These are phyloP conservation scores for Macadamia integrifolia DNA, from an alignment of 164 flowering plant genomes.

Conservation along the genomic window DNA sequence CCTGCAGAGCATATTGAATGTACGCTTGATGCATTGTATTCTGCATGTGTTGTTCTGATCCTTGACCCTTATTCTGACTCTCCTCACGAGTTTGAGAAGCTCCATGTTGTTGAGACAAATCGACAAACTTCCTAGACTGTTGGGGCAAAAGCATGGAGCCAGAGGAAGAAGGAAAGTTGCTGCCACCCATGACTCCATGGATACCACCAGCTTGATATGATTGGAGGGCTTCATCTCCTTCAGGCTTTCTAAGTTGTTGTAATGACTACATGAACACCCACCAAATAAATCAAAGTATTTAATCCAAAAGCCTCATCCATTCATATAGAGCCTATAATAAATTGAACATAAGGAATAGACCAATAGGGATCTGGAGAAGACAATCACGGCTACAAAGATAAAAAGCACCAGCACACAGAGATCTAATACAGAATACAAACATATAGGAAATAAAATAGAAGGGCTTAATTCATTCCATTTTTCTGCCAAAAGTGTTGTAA, in stretches of 20 bases:
- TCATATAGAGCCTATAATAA: not conserved
- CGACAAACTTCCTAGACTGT: conserved; percentile 51
- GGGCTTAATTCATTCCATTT: too few relatives aligned
- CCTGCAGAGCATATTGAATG: conserved; percentile 66
- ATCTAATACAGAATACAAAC: too few relatives aligned
- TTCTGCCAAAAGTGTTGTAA: too few relatives aligned
- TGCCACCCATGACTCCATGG: conserved; percentile 58
- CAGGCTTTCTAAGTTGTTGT: conserved; percentile 65
- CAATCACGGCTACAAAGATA: not conserved
- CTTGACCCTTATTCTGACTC: conserved; percentile 53
- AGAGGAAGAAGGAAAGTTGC: conserved; percentile 50
- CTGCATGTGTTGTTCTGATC: conserved; percentile 52
- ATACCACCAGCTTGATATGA: conserved; percentile 66
- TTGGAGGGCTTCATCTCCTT: conserved; percentile 65
- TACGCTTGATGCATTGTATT: conserved; percentile 76
- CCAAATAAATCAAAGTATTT: not conserved
- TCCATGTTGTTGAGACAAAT: conserved; percentile 57
- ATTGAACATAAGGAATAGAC: not conserved
- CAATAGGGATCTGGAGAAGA: not conserved
- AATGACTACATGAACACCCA: conserved; percentile 37
- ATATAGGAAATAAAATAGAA: too few relatives aligned
- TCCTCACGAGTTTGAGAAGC: conserved; percentile 51
- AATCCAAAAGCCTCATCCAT: conserved; percentile 2
- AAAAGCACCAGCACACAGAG: too few relatives aligned
- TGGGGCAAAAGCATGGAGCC: conserved; percentile 55